These are phyloP conservation scores for Cymbidium sinense DNA, from an alignment of 106 monocot species.

Conservation along the genomic window DNA sequence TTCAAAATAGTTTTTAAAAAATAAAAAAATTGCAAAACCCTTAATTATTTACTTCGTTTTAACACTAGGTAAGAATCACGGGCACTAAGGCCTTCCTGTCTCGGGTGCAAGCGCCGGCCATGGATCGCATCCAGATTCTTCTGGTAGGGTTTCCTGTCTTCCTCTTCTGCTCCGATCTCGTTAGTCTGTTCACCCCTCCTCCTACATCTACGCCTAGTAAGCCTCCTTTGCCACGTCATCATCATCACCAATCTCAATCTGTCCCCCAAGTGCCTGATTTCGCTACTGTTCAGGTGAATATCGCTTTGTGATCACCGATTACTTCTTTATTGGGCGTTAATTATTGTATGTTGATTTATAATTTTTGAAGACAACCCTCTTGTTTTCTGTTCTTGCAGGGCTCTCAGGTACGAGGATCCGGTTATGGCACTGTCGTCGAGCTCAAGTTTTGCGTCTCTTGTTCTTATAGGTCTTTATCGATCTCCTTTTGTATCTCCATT, in stretches of 20 bases:
- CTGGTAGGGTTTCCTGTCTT: conserved; percentile 63
- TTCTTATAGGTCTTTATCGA: conserved; percentile 58
- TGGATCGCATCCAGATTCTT: conserved; percentile 65
- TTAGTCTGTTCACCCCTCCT: conserved; percentile 67
- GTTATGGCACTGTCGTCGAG: conserved; percentile 49
- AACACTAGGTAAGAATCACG: no score
- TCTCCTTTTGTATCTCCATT: background rate
- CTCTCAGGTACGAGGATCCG: conserved; percentile 37
- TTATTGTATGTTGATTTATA: background rate
- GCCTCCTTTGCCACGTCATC: conserved; percentile 11
- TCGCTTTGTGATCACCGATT: background rate
- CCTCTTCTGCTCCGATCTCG: conserved; percentile 87
- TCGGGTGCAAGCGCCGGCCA: conserved; percentile 6
- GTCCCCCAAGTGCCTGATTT: conserved; percentile 12
- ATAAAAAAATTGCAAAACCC: no score
- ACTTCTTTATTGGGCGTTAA: background rate
- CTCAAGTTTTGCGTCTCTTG: conserved; percentile 88
- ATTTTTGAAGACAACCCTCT: background rate
- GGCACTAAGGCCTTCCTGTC: background rate
- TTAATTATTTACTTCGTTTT: no score
- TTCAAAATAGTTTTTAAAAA: no score
- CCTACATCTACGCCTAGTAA: conserved; percentile 20
- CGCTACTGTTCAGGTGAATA: conserved; percentile 17
- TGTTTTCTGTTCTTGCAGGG: conserved; percentile 11
- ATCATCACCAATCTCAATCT: conserved; percentile 14